These are phyloP conservation scores for Paramecium octaurelia DNA, from an alignment of 73 alveolate species.

Conservation along the genomic window DNA sequence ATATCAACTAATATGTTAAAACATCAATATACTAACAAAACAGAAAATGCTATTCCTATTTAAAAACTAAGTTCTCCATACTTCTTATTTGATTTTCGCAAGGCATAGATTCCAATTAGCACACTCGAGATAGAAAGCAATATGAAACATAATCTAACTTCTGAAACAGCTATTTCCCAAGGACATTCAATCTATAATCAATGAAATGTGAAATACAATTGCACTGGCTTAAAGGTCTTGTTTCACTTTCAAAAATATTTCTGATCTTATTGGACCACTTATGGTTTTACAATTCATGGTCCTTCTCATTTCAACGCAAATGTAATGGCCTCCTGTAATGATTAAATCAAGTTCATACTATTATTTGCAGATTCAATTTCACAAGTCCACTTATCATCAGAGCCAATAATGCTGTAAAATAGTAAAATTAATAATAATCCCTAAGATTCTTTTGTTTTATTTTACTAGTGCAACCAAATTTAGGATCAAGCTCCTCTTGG, in stretches of 20 bases:
- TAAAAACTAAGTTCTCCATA: constrained; percentile 57
- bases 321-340: background rate
- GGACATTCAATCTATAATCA: constrained; percentile 50
- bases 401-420: background rate
- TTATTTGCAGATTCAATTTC: constrained; percentile 45
- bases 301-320: constrained; percentile 60
- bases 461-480: background rate
- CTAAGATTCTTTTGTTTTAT: background rate
- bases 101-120: constrained; percentile 40
- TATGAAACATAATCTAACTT: constrained; percentile 62
- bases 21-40: background rate
- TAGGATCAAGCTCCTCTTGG: background rate
- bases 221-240: constrained; percentile 58
- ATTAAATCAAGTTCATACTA: background rate
- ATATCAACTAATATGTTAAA: constrained; percentile 10
- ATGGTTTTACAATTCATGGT: constrained; percentile 56
- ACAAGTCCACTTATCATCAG: constrained; percentile 65
- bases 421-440: constrained; percentile 23
- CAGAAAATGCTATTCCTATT: background rate
- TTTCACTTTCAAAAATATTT: constrained; percentile 53
- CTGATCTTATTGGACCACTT: constrained; percentile 60
- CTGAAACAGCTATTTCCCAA: constrained; percentile 66
- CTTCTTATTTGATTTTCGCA: constrained; percentile 31
- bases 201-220: background rate
- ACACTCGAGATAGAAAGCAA: background rate